Conservation (phyloP, 352 stramenopile genomes). For the Phytophthora ohioensis region DNA sequence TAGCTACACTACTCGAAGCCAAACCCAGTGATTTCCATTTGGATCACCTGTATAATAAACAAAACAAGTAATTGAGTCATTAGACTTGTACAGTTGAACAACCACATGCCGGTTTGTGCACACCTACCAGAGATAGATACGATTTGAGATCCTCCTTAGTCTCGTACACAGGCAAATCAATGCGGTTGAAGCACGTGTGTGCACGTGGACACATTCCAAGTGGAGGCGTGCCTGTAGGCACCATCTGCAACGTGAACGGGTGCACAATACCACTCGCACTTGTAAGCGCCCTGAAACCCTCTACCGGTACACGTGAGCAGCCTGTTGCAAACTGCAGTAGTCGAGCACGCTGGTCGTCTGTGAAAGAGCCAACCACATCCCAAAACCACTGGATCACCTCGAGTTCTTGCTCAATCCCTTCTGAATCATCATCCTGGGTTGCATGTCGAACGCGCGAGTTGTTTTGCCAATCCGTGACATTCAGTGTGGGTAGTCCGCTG, state of each 20-base stretch:
- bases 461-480: constrained; percentile 89
- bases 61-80: not conserved
- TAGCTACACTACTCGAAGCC: constrained; percentile 65
- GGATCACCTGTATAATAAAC: constrained; percentile 67
- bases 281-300: constrained; percentile 83
- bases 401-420: constrained; percentile 61
- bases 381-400: constrained; percentile 92
- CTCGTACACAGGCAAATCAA: constrained; percentile 86
- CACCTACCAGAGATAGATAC: constrained; percentile 79
- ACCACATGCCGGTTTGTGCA: not conserved
- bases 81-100: not conserved
- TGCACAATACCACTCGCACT: constrained; percentile 86
- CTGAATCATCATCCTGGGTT: constrained; percentile 53
- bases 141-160: constrained; percentile 88
- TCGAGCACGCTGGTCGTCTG: constrained; percentile 93
- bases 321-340: constrained; percentile 98
- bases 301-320: constrained; percentile 94
- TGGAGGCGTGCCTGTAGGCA: constrained; percentile 53
- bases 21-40: constrained; percentile 90
- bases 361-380: constrained; percentile 86
- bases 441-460: constrained; percentile 72
- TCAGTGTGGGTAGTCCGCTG: constrained; percentile 82
- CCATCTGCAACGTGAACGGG: constrained; percentile 80
- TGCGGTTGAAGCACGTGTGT: constrained; percentile 91
- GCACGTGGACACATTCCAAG: constrained; percentile 78